Base-by-base conservation (phyloP, 1,284 basidiomycete species). In the Boletus mariae region DNA sequence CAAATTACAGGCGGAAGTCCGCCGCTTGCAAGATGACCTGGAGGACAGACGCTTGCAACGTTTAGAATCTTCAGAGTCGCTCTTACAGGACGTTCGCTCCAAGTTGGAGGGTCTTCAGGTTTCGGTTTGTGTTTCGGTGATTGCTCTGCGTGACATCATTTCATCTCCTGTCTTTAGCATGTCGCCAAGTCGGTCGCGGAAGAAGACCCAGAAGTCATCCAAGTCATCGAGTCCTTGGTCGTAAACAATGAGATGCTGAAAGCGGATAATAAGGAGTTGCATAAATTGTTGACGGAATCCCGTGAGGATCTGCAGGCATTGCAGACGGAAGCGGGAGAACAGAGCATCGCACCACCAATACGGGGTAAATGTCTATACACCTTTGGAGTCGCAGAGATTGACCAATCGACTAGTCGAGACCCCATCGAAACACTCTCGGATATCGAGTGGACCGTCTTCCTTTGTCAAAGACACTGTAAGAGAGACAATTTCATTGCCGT, bases 211-310 rank as follows among this genome's bases (percentile, higher is more conserved):
- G 87, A 89, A 63, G 71, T 89, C 12, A 82, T 78, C 32, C 76
- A 80, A 53, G 82, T 92, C 6, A 74, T 95, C 8, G 90, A 93
- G 66, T 84, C 86, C 12, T 75, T 95, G 13, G 90, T 94, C 9
- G 82, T 84, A 29, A 87, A 92, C 63, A 94, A 94, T 62, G 89
- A 94, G 59, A 77, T 78, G 28, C 71, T 94, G 54, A 90, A 91
- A 69, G 83, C 82, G 31, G 90, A 93, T 62, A 90, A 90, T 53
- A 78, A 80, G 4, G 91, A 95, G 64, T 71, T 95, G 37, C 85
- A 89, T 55, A 80, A 79, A 51, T 70, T 92, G 13, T 75, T 95
- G 6, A 69, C 80, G 3, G 86, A 91, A 47, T 79, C 89, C 1
- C 79, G 90, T n/a, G 90, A 94, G 62, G 90, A 93, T 57, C 68